Evolutionary conservation across 139 green algal species (phyloP).

Genomic region (Gonium pectorale): DNA sequence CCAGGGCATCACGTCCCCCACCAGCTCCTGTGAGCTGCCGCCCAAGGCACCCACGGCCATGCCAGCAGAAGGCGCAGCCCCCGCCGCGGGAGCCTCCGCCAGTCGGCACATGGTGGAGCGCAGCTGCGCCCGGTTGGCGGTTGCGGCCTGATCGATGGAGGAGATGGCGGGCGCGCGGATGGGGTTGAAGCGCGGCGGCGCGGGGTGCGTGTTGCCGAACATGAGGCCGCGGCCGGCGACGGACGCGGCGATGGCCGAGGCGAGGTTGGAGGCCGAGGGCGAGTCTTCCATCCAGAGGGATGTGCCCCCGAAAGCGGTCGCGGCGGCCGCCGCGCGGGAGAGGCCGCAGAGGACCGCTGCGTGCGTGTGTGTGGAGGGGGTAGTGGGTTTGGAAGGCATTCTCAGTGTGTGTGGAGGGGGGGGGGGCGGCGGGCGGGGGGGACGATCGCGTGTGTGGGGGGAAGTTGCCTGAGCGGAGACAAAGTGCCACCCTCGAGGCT

Average conservation of each 20-base stretch:
- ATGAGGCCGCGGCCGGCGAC: conserved; percentile 31
- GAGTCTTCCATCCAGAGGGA: conserved; percentile 32
- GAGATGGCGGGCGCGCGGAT: conserved; percentile 22
- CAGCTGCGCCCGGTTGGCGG: conserved; percentile 21
- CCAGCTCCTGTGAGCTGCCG: neutral
- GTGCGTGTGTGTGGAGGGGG: too few relatives aligned
- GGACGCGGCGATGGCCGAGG: conserved; percentile 14
- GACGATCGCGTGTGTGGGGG: too few relatives aligned
- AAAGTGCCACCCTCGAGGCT: too few relatives aligned
- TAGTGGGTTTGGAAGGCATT: too few relatives aligned
- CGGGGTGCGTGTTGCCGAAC: conserved; percentile 36
- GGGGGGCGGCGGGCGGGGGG: too few relatives aligned
- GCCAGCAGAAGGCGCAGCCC: neutral
- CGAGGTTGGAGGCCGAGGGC: conserved; percentile 17
- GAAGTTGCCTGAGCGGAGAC: too few relatives aligned
- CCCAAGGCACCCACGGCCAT: neutral
- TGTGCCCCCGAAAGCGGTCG: conserved; percentile 20
- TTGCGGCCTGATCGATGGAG: conserved; percentile 12
- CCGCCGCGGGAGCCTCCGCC: neutral
- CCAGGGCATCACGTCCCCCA: conserved; percentile 11
- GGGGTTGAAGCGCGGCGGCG: conserved; percentile 24
- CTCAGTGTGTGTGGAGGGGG: too few relatives aligned
- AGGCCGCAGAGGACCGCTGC: conserved; percentile 35
- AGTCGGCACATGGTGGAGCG: neutral
- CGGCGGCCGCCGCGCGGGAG: conserved; percentile 5